Conservation (phyloP, 2,329 filamentous ascomycete species). For the Claviceps lovelessii region DNA sequence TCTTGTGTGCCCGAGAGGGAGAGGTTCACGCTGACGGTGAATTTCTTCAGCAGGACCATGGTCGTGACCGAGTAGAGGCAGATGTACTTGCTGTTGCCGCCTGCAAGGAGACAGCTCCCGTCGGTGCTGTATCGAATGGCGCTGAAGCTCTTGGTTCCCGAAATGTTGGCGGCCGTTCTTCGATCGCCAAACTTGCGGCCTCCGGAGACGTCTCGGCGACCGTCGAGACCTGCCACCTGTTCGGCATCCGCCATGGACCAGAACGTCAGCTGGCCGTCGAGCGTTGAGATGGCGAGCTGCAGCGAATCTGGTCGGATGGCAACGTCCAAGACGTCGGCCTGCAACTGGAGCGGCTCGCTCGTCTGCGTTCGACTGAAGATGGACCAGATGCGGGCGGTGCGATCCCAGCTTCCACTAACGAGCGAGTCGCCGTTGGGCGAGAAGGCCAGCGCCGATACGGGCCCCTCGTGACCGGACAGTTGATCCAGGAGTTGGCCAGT, state of each 20-base stretch:
- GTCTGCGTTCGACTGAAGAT: conserved; percentile 91
- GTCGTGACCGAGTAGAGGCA: conserved; percentile 92
- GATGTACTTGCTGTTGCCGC: conserved; percentile 96
- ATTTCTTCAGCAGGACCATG: conserved; percentile 85
- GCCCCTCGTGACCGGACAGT: conserved; percentile 83
- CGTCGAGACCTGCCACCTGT: conserved; percentile 76
- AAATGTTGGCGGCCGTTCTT: conserved; percentile 76
- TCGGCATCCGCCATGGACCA: conserved; percentile 83
- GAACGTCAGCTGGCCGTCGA: conserved; percentile 89
- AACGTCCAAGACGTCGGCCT: conserved; percentile 78
- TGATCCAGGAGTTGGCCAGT: conserved; percentile 89
- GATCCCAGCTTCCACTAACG: conserved; percentile 91
- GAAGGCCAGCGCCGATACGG: conserved; percentile 78
- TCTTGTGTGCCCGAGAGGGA: conserved; percentile 93
- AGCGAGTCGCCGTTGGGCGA: conserved; percentile 72
- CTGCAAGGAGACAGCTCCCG: conserved; percentile 77
- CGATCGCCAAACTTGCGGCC: conserved; percentile 80
- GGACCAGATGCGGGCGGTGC: conserved; percentile 88
- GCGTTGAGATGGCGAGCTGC: conserved; percentile 78
- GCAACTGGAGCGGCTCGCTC: conserved; percentile 81
- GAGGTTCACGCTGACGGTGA: conserved; percentile 89
- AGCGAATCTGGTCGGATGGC: conserved; percentile 80
- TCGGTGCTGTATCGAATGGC: conserved; percentile 85
- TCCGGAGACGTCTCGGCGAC: conserved; percentile 80
- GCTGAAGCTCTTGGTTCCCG: conserved; percentile 80